Conservation (phyloP, 2,329 filamentous ascomycete species). For the Aspergillus novoparasiticus region DNA sequence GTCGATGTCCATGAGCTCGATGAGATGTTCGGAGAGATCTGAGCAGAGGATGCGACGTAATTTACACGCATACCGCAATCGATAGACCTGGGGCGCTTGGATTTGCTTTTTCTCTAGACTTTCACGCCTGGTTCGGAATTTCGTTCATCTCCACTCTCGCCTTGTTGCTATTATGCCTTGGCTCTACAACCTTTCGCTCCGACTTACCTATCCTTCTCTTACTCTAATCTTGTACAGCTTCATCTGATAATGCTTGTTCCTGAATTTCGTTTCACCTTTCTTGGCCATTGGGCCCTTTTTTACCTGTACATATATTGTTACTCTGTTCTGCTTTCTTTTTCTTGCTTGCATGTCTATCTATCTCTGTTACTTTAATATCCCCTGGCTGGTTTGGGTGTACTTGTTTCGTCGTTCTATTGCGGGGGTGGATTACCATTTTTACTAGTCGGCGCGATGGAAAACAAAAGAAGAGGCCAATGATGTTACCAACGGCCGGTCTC, state of each 20-base stretch:
- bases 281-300: constrained; percentile 4
- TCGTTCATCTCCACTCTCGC: constrained; percentile 11
- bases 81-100: constrained; percentile 6
- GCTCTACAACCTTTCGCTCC: neutral
- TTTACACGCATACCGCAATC: neutral
- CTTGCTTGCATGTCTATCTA: neutral
- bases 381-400: constrained; percentile 22
- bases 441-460: constrained; percentile 2
- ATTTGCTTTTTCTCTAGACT: neutral
- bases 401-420: constrained; percentile 17
- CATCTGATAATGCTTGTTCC: constrained; percentile 20
- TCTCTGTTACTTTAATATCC: constrained; percentile 7
- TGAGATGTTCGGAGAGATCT: constrained; percentile 77
- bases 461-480: constrained; percentile 14
- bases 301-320: constrained; percentile 22
- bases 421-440: constrained; percentile 9
- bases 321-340: constrained; percentile 3
- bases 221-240: constrained; percentile 20
- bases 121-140: neutral
- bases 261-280: constrained; percentile 4
- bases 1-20: constrained; percentile 94
- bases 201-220: constrained; percentile 1
- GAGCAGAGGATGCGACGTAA: constrained; percentile 27
- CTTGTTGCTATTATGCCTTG: neutral
- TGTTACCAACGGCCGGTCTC: constrained; percentile 9